Evolutionary conservation across 2,329 filamentous ascomycete genomes (phyloP).

Genomic region (Fusarium sp.): DNA sequence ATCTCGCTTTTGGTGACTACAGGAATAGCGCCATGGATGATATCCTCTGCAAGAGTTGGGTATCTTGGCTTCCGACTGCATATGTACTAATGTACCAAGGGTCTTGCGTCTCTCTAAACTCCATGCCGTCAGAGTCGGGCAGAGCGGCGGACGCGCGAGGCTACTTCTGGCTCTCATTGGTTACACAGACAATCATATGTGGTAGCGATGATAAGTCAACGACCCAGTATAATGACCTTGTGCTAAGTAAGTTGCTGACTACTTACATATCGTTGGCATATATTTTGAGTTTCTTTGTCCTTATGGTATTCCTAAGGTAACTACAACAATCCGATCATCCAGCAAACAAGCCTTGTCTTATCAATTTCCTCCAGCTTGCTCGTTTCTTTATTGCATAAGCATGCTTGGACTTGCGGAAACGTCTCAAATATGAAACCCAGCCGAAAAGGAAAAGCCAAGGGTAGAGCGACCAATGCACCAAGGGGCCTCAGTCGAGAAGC

Average conservation of each 20-base stretch:
- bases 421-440: not conserved
- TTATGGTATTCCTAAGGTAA: not conserved
- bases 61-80: not conserved
- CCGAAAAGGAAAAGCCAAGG: not conserved
- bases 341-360: conserved; percentile 3
- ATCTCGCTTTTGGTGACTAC: not conserved
- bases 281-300: not conserved
- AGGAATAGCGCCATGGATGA: not conserved
- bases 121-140: conserved; percentile 7
- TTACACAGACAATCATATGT: conserved; percentile 24
- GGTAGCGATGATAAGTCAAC: conserved; percentile 15
- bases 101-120: conserved; percentile 6
- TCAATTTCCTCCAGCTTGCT: not conserved
- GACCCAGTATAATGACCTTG: not conserved
- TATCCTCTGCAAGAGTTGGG: conserved; percentile 10
- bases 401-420: not conserved
- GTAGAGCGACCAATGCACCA: not conserved
- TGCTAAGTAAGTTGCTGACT: conserved; percentile 19
- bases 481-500: not conserved
- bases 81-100: conserved; percentile 26
- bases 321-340: conserved; percentile 13
- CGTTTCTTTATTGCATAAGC: not conserved
- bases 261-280: conserved; percentile 18
- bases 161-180: conserved; percentile 12
- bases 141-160: conserved; percentile 19